Conservation (phyloP, 495 filamentous ascomycete species). For the Hypoxylon fragiforme region DNA sequence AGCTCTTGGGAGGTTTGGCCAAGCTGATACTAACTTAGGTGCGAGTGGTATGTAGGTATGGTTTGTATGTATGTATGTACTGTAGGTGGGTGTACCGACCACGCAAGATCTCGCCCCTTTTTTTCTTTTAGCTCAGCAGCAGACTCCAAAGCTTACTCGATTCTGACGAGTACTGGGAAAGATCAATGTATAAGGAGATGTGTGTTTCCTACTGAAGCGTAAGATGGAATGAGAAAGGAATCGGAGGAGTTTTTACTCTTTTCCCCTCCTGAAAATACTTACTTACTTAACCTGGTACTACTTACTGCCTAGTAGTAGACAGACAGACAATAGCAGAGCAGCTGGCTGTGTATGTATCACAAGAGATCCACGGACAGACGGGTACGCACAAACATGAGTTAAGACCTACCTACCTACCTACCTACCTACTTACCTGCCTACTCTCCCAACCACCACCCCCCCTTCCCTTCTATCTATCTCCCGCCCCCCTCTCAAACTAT, state of each 20-base stretch:
- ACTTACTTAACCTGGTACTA: too few species aligned
- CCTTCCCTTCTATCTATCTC: neutral
- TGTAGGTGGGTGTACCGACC: neutral
- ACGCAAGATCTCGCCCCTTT: neutral
- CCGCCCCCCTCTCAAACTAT: too few species aligned
- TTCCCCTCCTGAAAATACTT: neutral
- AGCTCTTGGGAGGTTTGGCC: neutral
- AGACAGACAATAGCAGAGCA: neutral
- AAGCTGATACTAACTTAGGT: neutral
- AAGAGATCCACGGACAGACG: conserved; percentile 1
- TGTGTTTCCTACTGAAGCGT: neutral
- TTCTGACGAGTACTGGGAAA: neutral
- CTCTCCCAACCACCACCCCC: neutral
- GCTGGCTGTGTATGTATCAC: conserved; percentile 2
- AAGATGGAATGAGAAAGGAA: neutral
- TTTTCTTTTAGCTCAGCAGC: too few species aligned
- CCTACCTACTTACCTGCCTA: neutral
- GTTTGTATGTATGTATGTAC: too few species aligned
- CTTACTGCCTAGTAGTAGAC: neutral
- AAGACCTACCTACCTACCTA: neutral
- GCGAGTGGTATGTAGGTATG: too few species aligned
- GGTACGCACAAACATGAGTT: conserved; percentile 13
- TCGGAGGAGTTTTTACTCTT: neutral
- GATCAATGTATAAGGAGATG: neutral
- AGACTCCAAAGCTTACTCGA: conserved; percentile 1